Base-by-base conservation (phyloP, 2,329 filamentous ascomycete species). In the Lachnellula occidentalis region DNA sequence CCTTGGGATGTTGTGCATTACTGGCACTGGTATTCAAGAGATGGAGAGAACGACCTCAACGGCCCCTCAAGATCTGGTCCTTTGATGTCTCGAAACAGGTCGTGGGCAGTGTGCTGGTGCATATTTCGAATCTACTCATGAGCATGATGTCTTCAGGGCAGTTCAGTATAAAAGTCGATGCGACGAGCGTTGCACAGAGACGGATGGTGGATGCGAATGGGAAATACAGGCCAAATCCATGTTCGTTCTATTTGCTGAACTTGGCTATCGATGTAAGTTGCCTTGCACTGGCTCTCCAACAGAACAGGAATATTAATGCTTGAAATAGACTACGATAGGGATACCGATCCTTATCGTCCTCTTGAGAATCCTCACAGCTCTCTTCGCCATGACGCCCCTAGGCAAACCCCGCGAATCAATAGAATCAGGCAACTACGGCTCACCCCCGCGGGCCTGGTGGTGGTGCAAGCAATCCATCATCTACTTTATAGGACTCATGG, bases 81-180 rank as follows among this genome's bases (percentile, higher is more conserved):
- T 99, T 97, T 71, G 94, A 99, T 69, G 94, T 86, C 22, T 95
- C 90, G 34, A 99, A 99, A 76, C 94, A 99, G 76, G 90, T 99
- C 51, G 88, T 97, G 66, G 94, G 94, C 21, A 95, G 91, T 31
- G 86, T 91, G 45, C 79, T 99, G 70, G 84, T 96, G 34, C 94
- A 99, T 73, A 78, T 92, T 45, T 89, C 92, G 63, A 99, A 99
- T 69, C 79, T 99, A 51, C 83, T 96, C 71, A 95, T 99, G 87
- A 95, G 90, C 46, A 90, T 97, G 88, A 80, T 99, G 63, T 95
- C 90, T 1, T 92, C 89, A 52, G 92, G 91, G 3, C 85, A 88
- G 65, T 87, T 97, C 65, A 82, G 82, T 53, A 80, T 90, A 34
- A 81, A 81, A 63, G 71, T 85, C 36, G 76, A 78, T 36, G 74